A percentile compares a stretch with the other conserved stretches of the same genome.
These are phyloP conservation scores for Phytopythium mirpurense DNA, from an alignment of 352 stramenopile species.

Conservation along the genomic window DNA sequence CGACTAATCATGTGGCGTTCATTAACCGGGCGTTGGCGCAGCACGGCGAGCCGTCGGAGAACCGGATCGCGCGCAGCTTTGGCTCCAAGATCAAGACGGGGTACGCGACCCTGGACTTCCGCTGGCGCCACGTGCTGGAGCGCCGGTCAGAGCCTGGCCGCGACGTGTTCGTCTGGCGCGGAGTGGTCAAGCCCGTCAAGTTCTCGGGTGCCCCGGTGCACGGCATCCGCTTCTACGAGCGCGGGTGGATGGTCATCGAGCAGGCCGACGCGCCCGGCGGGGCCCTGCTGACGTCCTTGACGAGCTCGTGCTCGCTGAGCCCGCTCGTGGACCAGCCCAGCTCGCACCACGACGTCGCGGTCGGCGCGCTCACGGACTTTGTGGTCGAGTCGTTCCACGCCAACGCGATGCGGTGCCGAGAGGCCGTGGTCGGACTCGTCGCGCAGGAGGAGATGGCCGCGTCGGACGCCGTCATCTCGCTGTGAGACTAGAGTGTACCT, in stretches of 20 bases:
- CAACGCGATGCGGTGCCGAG: slow-evolving; percentile 11
- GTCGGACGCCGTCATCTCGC: not conserved
- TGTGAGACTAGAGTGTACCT: not conserved
- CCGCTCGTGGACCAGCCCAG: slow-evolving; percentile 22
- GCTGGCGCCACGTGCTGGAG: slow-evolving; percentile 28
- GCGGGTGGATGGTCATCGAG: slow-evolving; percentile 37
- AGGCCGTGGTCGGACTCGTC: slow-evolving; percentile 1
- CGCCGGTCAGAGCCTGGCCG: slow-evolving; percentile 28
- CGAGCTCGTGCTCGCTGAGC: slow-evolving; percentile 20
- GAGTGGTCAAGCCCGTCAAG: slow-evolving; percentile 32
- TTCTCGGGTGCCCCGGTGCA: slow-evolving; percentile 33
- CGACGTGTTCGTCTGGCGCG: slow-evolving; percentile 40
- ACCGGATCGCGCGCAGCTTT: slow-evolving; percentile 21
- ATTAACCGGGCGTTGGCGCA: not conserved
- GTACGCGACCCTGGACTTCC: slow-evolving; percentile 24
- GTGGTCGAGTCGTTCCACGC: slow-evolving; percentile 30
- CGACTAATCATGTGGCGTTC: no score
- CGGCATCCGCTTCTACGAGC: slow-evolving; percentile 36
- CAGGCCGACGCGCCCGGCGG: slow-evolving; percentile 11
- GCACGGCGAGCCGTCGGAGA: slow-evolving; percentile 15
- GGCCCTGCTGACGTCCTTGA: slow-evolving; percentile 16
- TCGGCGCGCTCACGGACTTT: slow-evolving; percentile 25
- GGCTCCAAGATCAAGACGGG: slow-evolving; percentile 31
- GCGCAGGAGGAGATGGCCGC: slow-evolving; percentile 6
- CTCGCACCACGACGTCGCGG: slow-evolving; percentile 21